Conservation (phyloP, 495 filamentous ascomycete species). For the Thozetella sp. region DNA sequence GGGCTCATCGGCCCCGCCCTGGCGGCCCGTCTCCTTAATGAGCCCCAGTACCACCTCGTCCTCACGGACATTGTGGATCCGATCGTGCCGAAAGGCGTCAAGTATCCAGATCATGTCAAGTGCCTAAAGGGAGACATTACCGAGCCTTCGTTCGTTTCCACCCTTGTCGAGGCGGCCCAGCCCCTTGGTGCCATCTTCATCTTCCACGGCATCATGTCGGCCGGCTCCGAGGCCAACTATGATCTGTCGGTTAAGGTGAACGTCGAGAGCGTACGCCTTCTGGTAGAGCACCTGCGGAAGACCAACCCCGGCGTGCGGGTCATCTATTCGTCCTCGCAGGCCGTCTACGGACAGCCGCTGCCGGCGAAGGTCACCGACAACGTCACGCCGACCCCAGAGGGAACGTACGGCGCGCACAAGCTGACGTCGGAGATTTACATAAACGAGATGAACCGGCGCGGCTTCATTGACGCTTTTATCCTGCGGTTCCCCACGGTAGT, state of each 20-base stretch:
- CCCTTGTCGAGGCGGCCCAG: slow-evolving; percentile 44
- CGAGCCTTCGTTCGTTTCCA: slow-evolving; percentile 42
- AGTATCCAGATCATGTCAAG: slow-evolving; percentile 53
- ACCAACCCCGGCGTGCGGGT: slow-evolving; percentile 63
- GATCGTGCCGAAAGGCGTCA: slow-evolving; percentile 48
- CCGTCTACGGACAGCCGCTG: slow-evolving; percentile 39
- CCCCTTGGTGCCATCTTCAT: slow-evolving; percentile 69
- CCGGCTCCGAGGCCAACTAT: slow-evolving; percentile 73
- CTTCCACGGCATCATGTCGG: slow-evolving; percentile 87
- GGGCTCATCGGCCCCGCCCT: slow-evolving; percentile 74
- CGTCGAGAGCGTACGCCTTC: slow-evolving; percentile 65
- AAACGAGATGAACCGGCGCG: slow-evolving; percentile 75
- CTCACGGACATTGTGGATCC: slow-evolving; percentile 68
- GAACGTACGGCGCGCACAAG: slow-evolving; percentile 80
- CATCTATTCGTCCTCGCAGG: slow-evolving; percentile 56
- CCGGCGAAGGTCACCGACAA: slow-evolving; percentile 31
- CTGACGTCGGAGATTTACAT: slow-evolving; percentile 72
- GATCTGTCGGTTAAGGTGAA: slow-evolving; percentile 76
- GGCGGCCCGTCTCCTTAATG: slow-evolving; percentile 61
- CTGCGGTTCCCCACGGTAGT: slow-evolving; percentile 76
- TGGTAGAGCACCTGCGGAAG: slow-evolving; percentile 62
- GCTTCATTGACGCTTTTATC: slow-evolving; percentile 66
- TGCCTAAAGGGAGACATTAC: slow-evolving; percentile 66
- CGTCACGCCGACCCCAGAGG: slow-evolving; percentile 65
- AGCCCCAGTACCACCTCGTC: slow-evolving; percentile 55